phyloP scores from a whole-genome alignment of 2,329 filamentous ascomycete genomes.

The Pyricularia pennisetigena region DNA sequence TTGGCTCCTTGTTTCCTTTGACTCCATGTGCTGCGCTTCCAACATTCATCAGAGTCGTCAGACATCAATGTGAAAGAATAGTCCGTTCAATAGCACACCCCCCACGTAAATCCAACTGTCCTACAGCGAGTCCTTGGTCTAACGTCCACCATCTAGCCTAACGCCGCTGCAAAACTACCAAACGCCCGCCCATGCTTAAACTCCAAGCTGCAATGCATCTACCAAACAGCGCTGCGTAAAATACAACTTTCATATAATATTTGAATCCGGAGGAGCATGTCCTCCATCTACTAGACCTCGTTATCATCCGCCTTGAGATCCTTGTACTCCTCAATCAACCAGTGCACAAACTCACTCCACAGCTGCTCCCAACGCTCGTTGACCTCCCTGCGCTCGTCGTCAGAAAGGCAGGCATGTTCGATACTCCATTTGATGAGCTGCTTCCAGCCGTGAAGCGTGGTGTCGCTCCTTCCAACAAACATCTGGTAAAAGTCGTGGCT shows the following conservation, averaged over 20 bases:
- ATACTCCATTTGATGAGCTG: conserved; percentile 56
- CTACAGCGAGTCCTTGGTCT: not conserved
- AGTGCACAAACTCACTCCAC: conserved; percentile 50
- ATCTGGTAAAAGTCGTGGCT: conserved; percentile 72
- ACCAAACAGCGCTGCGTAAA: not conserved
- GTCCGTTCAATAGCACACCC: not conserved
- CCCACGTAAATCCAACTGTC: not conserved
- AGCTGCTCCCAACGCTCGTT: conserved; percentile 35
- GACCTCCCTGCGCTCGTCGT: conserved; percentile 34
- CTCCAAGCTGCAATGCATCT: not conserved
- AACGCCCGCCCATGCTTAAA: not conserved
- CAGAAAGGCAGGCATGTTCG: conserved; percentile 45
- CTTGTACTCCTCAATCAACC: conserved; percentile 22
- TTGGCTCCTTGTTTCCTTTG: not conserved
- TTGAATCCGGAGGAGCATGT: not conserved
- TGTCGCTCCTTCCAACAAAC: conserved; percentile 57
- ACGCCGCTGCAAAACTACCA: not conserved
- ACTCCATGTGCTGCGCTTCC: not conserved
- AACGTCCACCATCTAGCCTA: not conserved
- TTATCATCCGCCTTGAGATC: not conserved
- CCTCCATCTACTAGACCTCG: not conserved
- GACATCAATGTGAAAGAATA: not conserved
- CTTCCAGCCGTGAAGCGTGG: conserved; percentile 62
- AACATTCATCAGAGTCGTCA: not conserved
- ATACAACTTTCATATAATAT: no score